Base-by-base conservation (phyloP, 2,329 filamentous ascomycete species). In the Penicillium sp. region DNA sequence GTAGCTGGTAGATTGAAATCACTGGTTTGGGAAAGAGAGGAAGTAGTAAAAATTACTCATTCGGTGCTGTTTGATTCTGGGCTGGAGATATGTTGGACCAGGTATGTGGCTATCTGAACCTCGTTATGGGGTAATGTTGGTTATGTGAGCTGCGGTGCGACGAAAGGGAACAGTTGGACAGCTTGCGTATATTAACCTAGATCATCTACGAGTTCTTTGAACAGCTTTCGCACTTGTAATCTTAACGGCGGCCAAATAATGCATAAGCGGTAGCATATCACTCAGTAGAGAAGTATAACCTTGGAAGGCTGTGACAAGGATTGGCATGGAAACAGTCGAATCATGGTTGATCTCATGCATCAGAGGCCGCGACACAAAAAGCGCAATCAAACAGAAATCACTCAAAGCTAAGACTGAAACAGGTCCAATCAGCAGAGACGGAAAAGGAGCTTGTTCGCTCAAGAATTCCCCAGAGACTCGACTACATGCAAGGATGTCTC, bases 401-500 rank as follows among this genome's bases (percentile, higher is more conserved):
- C 14, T 16, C 19, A 40, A 39, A 36, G 29, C 29, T 46, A 40
- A 9, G 9, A 44, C 47, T 55, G 52, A 51, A 47, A 57, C 55
- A 51, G 27, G 40, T n/a, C 58, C 60, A 64, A 61, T 64, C 7
- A 36, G 39, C 44, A 19, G 27, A 7, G 27, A 36, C 11, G 49
- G 46, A 54, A 53, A 26, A 14, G 45, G n/a, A 49, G 39, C 29
- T 43, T 45, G 44, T 53, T 32, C 23, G 2, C 29, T 45, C 16
- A 23, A 26, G 18, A 40, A 61, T 64, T 60, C 57, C 48, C 47
- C 43, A 44, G 45, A 51, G 18, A 43, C 53, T 59, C 46, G 48
- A 59, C 55, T 49, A 42, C 13, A 63, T 52, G 61, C 61, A 64
- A 63, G 61, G 60, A 60, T 47, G 40, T 47, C 35, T 51, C 60